phyloP scores from a whole-genome alignment of 2,329 filamentous ascomycete species.

The Penicillium sp. region DNA sequence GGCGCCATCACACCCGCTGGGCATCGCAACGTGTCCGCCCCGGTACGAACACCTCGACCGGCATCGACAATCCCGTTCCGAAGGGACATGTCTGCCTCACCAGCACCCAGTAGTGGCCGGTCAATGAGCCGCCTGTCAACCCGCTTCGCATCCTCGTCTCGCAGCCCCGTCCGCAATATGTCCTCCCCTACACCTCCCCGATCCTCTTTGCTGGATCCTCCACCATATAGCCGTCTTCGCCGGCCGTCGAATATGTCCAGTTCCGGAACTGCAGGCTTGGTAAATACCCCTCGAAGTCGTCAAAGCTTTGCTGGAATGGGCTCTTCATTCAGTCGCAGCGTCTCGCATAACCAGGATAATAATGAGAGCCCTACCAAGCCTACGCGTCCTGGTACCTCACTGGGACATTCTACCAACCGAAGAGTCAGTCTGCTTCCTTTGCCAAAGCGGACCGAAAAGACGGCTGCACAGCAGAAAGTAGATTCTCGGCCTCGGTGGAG shows the following conservation, averaged over 20 bases:
- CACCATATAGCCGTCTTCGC: conserved; percentile 43
- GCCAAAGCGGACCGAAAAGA: conserved; percentile 34
- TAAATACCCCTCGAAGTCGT: conserved; percentile 36
- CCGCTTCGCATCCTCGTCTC: conserved; percentile 30
- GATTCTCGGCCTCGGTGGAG: conserved; percentile 40
- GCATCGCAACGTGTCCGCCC: conserved; percentile 28
- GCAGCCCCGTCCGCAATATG: conserved; percentile 28
- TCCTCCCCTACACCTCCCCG: conserved; percentile 30
- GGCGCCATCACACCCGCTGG: conserved; percentile 56
- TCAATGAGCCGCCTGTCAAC: conserved; percentile 36
- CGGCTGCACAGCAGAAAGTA: conserved; percentile 24
- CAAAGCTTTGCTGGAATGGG: conserved; percentile 38
- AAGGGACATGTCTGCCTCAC: conserved; percentile 44
- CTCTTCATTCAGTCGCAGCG: conserved; percentile 29
- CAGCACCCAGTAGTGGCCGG: conserved; percentile 31
- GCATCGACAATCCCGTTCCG: conserved; percentile 44
- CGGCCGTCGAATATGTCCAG: conserved; percentile 19
- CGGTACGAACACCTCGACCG: conserved; percentile 33
- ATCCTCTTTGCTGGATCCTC: conserved; percentile 38
- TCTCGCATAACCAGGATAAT: conserved; percentile 21
- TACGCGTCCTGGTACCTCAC: conserved; percentile 38
- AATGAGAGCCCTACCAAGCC: conserved; percentile 31
- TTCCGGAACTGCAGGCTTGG: conserved; percentile 12
- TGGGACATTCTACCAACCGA: conserved; percentile 40
- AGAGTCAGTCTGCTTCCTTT: conserved; percentile 44